Conservation (phyloP, 2,329 filamentous ascomycete genomes). For the Dactylonectria estremocensis region DNA sequence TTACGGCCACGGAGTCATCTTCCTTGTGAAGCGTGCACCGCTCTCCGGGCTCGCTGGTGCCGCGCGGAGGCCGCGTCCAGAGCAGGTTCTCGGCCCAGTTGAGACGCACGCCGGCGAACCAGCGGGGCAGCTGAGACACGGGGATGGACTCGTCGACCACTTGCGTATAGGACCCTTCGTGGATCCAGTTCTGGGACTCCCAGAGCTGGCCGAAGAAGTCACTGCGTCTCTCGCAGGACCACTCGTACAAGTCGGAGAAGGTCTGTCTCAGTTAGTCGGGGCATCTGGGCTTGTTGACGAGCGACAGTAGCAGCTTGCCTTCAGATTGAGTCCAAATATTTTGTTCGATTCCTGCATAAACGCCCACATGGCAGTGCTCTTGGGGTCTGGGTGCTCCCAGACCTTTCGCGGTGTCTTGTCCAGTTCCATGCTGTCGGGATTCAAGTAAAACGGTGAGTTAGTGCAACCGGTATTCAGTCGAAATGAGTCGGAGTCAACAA, state of each 20-base stretch:
- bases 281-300: not conserved
- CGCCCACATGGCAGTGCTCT: constrained; percentile 74
- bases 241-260: constrained; percentile 79
- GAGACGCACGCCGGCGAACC: constrained; percentile 82
- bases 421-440: constrained; percentile 48
- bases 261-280: constrained; percentile 67
- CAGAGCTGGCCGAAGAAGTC: constrained; percentile 79
- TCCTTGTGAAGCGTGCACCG: constrained; percentile 75
- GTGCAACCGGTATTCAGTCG: not conserved
- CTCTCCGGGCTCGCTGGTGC: constrained; percentile 55
- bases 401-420: constrained; percentile 70
- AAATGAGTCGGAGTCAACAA: not conserved
- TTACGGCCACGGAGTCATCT: constrained; percentile 78
- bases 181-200: constrained; percentile 71
- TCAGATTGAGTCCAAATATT: constrained; percentile 69
- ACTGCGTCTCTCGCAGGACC: constrained; percentile 73
- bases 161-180: constrained; percentile 70
- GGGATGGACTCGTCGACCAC: constrained; percentile 79
- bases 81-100: constrained; percentile 89
- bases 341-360: constrained; percentile 78
- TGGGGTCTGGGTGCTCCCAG: constrained; percentile 76
- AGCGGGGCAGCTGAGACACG: constrained; percentile 80
- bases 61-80: constrained; percentile 65
- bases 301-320: constrained; percentile 60
- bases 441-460: not conserved